Conservation (phyloP, 345 rosid species). For the Hibiscus tridactylites region DNA sequence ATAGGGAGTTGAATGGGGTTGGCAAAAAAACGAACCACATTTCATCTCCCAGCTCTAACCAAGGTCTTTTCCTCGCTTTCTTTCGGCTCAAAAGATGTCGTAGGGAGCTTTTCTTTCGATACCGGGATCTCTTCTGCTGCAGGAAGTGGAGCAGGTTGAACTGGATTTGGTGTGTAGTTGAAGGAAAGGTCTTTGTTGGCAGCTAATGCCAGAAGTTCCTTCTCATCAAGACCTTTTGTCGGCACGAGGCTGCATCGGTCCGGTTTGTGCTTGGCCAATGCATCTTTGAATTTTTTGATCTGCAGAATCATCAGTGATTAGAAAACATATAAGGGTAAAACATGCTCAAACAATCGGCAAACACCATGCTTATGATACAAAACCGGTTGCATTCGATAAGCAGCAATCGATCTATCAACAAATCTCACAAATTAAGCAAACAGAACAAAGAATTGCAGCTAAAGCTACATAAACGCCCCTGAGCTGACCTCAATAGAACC, state of each 20-base stretch:
- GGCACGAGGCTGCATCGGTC: slow-evolving; percentile 78
- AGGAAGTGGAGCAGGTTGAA: slow-evolving; percentile 9
- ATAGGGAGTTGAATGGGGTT: slow-evolving; percentile 3
- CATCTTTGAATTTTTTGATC: slow-evolving; percentile 92
- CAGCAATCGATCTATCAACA: no score
- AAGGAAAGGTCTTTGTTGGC: slow-evolving; percentile 81
- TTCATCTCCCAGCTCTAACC: slow-evolving; percentile 40
- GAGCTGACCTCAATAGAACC: no score
- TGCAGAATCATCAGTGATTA: slow-evolving; percentile 11
- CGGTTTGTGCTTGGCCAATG: slow-evolving; percentile 72
- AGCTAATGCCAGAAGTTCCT: slow-evolving; percentile 79
- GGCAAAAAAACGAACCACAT: not conserved
- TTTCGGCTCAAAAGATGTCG: slow-evolving; percentile 8
- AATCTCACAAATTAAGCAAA: no score
- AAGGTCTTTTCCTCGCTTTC: slow-evolving; percentile 30
- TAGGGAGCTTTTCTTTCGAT: not conserved
- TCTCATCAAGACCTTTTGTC: slow-evolving; percentile 79
- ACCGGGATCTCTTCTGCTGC: slow-evolving; percentile 9
- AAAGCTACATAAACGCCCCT: no score
- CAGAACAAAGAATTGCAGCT: no score
- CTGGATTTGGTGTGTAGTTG: slow-evolving; percentile 45
- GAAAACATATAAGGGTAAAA: not conserved
- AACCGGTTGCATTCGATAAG: not conserved
- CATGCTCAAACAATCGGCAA: not conserved
- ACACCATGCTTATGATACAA: not conserved